Evolutionary conservation across 2,329 filamentous ascomycete species (phyloP).

Genomic region (Phaeosphaeria sp.): DNA sequence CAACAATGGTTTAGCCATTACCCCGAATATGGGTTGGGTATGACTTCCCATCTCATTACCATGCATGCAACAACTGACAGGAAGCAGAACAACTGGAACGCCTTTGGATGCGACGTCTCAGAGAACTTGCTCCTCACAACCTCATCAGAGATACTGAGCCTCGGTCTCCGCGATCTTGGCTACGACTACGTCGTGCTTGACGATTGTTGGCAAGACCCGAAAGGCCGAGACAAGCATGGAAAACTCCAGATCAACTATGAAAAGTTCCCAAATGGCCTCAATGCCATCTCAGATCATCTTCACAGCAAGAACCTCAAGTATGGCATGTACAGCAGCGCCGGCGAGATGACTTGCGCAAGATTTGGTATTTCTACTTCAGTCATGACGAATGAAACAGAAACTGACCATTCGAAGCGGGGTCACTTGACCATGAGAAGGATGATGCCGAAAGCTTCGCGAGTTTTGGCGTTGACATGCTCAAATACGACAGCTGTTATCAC

Average conservation of each 20-base stretch:
- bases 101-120: constrained; percentile 35
- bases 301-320: constrained; percentile 61
- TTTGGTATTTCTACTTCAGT: constrained; percentile 50
- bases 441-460: constrained; percentile 35
- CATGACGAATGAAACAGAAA: neutral
- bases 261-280: constrained; percentile 68
- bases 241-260: constrained; percentile 53
- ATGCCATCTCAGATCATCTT: constrained; percentile 54
- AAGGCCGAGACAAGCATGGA: constrained; percentile 53
- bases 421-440: constrained; percentile 31
- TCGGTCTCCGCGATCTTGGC: constrained; percentile 36
- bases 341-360: constrained; percentile 60
- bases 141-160: constrained; percentile 27
- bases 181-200: constrained; percentile 63
- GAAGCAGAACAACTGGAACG: constrained; percentile 32
- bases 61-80: constrained; percentile 1
- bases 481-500: constrained; percentile 47
- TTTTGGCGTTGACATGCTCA: constrained; percentile 47
- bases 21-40: constrained; percentile 34
- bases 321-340: constrained; percentile 68
- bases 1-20: constrained; percentile 31
- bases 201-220: constrained; percentile 62
- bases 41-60: neutral
- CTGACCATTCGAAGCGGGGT: constrained; percentile 25
- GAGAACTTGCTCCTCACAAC: constrained; percentile 35